Base-by-base conservation (phyloP, 495 filamentous ascomycete genomes). In the Talaromyces stipitatus region DNA sequence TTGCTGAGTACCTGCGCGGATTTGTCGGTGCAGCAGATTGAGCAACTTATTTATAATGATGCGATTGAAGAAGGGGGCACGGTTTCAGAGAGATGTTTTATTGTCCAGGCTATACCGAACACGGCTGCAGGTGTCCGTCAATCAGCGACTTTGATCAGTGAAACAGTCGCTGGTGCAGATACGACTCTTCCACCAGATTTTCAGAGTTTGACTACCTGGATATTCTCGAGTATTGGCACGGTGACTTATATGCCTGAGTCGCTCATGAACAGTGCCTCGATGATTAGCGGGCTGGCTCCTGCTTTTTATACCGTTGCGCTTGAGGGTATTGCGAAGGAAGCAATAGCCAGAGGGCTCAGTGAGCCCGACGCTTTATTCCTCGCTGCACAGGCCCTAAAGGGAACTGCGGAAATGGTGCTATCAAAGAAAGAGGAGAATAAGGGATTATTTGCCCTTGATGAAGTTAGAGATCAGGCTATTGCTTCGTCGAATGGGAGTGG, bases 1-100 rank as follows among this genome's bases (percentile, higher is more conserved):
- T 72, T 97, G 4, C 88, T 97, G 61, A 87, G 82, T 64, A 90
- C 96, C 55, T 80, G 90, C 41, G 92, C 90, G 1, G 92, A 92
- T n/a, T 84, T 92, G 4, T 80, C 84, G 0, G 81, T 82, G 0
- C 48, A 76, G 12, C 80, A 90, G 59, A 80, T 96, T 27, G 75
- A 81, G 56, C 64, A 67, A 4, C 76, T 78, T n/a, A 69, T 95
- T 1, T 80, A 83, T 54, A 72, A 72, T 0, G 69, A 55, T 28
- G 23, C 7, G 23, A 53, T 6, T 32, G 32, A 11, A 9, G 27
- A 51, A 9, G 30, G 30, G 27, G 18, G 30, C 24, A 9, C 45
- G 10, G 22, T 4, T 4, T 14, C 22, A 1, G 29, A 55, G 26
- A 32, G 41, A 0, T 68, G 68, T n/a, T 46, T 58, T 2, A 55